Evolutionary conservation across 2,329 filamentous ascomycete species (phyloP).

Genomic region (Pseudocercospora cruenta): DNA sequence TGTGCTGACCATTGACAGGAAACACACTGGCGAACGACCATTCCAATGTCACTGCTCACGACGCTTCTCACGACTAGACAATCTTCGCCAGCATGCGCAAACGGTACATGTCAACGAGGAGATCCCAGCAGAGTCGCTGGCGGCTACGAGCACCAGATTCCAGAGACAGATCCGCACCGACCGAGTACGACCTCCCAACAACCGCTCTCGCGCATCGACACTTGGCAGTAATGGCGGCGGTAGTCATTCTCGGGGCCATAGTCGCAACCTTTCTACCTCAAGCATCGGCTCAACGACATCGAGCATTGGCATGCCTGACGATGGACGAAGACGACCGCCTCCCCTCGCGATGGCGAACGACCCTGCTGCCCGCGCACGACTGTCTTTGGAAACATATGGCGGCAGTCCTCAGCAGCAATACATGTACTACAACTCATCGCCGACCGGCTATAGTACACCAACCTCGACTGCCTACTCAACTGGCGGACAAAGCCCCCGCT

Average conservation of each 20-base stretch:
- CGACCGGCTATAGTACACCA: slow-evolving; percentile 77
- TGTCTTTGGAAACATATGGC: slow-evolving; percentile 66
- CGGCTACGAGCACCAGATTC: slow-evolving; percentile 87
- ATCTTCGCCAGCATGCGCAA: slow-evolving; percentile 93
- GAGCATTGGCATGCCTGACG: slow-evolving; percentile 63
- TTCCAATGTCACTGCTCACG: slow-evolving; percentile 96
- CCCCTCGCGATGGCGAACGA: slow-evolving; percentile 76
- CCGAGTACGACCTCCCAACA: slow-evolving; percentile 72
- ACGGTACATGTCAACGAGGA: slow-evolving; percentile 98
- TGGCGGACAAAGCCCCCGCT: slow-evolving; percentile 75
- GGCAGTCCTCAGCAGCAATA: slow-evolving; percentile 67
- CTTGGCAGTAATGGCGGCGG: slow-evolving; percentile 66
- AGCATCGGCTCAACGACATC: slow-evolving; percentile 79
- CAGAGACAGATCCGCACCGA: slow-evolving; percentile 91
- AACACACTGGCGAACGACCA: slow-evolving; percentile 95
- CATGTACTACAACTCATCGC: slow-evolving; percentile 68
- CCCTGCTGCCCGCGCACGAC: slow-evolving; percentile 60
- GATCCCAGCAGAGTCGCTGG: slow-evolving; percentile 89
- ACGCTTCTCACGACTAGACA: slow-evolving; percentile 91
- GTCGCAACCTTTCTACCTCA: slow-evolving; percentile 81
- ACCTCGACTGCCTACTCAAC: slow-evolving; percentile 82
- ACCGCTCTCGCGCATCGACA: slow-evolving; percentile 76
- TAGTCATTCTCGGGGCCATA: slow-evolving; percentile 75
- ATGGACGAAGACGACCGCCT: slow-evolving; percentile 72
- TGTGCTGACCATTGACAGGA: slow-evolving; percentile 58